These are phyloP conservation scores for Diplodia corticola DNA, from an alignment of 2,329 filamentous ascomycete genomes.

Conservation along the genomic window DNA sequence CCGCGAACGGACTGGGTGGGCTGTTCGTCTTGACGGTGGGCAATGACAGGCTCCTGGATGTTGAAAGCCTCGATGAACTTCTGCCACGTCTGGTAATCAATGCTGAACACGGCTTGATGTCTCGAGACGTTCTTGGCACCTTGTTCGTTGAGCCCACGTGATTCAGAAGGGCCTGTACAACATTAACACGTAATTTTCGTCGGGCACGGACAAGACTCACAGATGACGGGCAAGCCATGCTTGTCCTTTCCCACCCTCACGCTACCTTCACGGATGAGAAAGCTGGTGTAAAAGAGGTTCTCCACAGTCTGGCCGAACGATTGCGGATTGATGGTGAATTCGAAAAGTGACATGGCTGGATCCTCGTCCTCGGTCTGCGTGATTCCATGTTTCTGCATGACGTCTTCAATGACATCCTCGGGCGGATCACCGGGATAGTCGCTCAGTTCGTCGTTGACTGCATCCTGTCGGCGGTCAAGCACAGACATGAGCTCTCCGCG, in stretches of 20 bases:
- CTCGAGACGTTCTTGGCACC: slow-evolving; percentile 57
- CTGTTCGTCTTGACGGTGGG: slow-evolving; percentile 68
- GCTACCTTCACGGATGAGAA: slow-evolving; percentile 83
- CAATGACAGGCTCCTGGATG: slow-evolving; percentile 79
- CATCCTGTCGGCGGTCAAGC: slow-evolving; percentile 38
- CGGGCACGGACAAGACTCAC: slow-evolving; percentile 56
- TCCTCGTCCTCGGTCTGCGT: slow-evolving; percentile 61
- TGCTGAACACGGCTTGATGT: slow-evolving; percentile 83
- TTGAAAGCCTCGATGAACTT: slow-evolving; percentile 73
- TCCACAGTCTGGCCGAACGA: slow-evolving; percentile 95
- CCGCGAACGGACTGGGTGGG: slow-evolving; percentile 56
- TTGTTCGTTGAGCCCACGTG: slow-evolving; percentile 53
- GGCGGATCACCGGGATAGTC: slow-evolving; percentile 34
- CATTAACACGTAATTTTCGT: slow-evolving; percentile 2
- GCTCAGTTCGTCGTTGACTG: slow-evolving; percentile 48
- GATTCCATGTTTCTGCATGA: slow-evolving; percentile 68
- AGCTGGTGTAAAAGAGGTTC: slow-evolving; percentile 95
- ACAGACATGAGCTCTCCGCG: slow-evolving; percentile 57
- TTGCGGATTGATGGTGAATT: slow-evolving; percentile 84
- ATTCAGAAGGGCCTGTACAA: slow-evolving; percentile 45
- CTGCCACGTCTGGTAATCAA: slow-evolving; percentile 84
- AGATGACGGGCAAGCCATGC: slow-evolving; percentile 72
- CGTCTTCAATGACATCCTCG: slow-evolving; percentile 43
- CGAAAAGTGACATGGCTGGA: slow-evolving; percentile 67
- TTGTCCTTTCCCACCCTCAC: slow-evolving; percentile 73